Conservation (phyloP, 805 yeast genomes). For the Priceomyces medius region DNA sequence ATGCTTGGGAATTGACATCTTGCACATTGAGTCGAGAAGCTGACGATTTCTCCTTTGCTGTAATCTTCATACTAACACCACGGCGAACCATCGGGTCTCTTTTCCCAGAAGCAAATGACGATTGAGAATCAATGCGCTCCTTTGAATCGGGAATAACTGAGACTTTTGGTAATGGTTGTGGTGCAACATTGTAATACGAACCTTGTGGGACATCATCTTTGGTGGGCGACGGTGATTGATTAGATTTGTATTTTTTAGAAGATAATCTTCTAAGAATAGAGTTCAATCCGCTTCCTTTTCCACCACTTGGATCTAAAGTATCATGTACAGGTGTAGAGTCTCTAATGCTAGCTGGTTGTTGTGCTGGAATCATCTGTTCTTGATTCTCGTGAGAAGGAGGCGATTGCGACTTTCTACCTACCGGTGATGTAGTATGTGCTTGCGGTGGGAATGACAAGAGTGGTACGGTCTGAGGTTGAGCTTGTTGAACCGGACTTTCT, state of each 20-base stretch:
- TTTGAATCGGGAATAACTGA: slow-evolving; percentile 12
- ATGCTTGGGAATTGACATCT: slow-evolving; percentile 6
- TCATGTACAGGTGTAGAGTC: slow-evolving; percentile 20
- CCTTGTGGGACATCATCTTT: slow-evolving; percentile 5
- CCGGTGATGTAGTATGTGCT: slow-evolving; percentile 33
- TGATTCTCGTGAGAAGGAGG: slow-evolving; percentile 8
- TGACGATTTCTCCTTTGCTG: slow-evolving; percentile 50
- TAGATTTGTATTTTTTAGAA: slow-evolving; percentile 24
- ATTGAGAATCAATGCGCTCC: slow-evolving; percentile 13
- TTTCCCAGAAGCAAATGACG: slow-evolving; percentile 9
- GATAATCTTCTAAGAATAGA: slow-evolving; percentile 38
- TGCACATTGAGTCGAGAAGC: slow-evolving; percentile 17
- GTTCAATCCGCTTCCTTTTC: slow-evolving; percentile 29
- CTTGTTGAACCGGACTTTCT: slow-evolving; percentile 6
- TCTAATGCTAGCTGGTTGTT: slow-evolving; percentile 21
- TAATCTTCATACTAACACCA: slow-evolving; percentile 61
- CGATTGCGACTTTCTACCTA: slow-evolving; percentile 14
- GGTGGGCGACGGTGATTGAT: slow-evolving; percentile 11
- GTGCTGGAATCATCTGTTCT: slow-evolving; percentile 15
- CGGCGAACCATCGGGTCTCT: slow-evolving; percentile 53
- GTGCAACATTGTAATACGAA: slow-evolving; percentile 7
- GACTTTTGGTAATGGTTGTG: slow-evolving; percentile 12
- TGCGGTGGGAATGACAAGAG: slow-evolving; percentile 35
- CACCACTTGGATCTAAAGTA: slow-evolving; percentile 34
- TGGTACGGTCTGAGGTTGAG: slow-evolving; percentile 14